Base-by-base conservation (phyloP, 1,139 yeast species). In the Lodderomyces metapsilosis region DNA sequence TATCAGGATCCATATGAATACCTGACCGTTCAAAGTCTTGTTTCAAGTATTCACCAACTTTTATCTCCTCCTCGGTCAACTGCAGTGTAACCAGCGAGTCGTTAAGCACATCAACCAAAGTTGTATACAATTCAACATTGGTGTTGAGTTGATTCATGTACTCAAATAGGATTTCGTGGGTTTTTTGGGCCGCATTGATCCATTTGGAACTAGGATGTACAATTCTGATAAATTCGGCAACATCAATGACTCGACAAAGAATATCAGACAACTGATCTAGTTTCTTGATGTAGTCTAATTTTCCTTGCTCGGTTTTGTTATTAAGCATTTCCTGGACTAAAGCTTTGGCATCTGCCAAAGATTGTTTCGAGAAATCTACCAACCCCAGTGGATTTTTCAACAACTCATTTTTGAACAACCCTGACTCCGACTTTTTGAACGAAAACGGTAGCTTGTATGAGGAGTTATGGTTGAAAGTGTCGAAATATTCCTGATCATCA, bases 101-200 rank as follows among this genome's bases (percentile, higher is more conserved):
- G 3, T 68, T 60, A 45, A 91, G 62, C 1, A 86, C 83, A 12
- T 62, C 61, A 25, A 76, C 74, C 37, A 92, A 70, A 41, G 76
- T 79, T 34, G 67, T 62, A 56, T 84, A 88, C 34, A 92, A 69
- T 36, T 79, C 85, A 12, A 83, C 87, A 45, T 88, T 85, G 5
- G 98, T 92, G 59, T 92, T 92, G 38, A 92, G 70, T 46, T 85
- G 79, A 61, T 89, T 92, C 99, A 92, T 94, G 61, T 84, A 91
- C 51, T 89, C 96, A 62, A 84, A 92, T 85, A 92, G 79, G 49
- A 81, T 72, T 53, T 88, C 95, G 56, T 92, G 97, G 23, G 95
- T 85, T 41, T 78, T 75, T 55, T 92, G 96, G 1, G 98, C 96
- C 1, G 92, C 94, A 37, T 72, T 73, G 3, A 84, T 74, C 75